phyloP scores from a whole-genome alignment of 225 moss, liverwort and hornwort genomes.

The Ulota crispa region DNA sequence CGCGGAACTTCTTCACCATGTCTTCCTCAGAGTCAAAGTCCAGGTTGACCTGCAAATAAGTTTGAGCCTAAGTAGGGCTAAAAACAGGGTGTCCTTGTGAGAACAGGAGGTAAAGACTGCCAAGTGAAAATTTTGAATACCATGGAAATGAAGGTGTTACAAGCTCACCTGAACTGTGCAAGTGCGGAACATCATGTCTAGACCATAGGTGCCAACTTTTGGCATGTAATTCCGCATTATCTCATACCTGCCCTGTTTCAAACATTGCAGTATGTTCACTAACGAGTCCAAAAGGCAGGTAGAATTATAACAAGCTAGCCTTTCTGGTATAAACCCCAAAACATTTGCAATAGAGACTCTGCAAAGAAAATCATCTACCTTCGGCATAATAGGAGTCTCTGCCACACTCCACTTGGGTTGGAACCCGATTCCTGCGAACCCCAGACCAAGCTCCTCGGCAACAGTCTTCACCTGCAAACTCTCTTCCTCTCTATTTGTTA shows the following conservation, averaged over 20 bases:
- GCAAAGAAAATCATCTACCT: conserved; percentile 47
- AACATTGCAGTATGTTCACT: conserved; percentile 31
- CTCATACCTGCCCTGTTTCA: conserved; percentile 81
- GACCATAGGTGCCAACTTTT: conserved; percentile 68
- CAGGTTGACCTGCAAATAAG: conserved; percentile 77
- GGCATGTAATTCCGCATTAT: conserved; percentile 95
- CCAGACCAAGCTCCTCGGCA: conserved; percentile 76
- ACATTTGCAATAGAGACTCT: conserved; percentile 15
- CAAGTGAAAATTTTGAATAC: background rate
- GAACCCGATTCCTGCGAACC: conserved; percentile 80
- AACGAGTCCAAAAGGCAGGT: conserved; percentile 30
- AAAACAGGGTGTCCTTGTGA: background rate
- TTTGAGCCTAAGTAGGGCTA: background rate
- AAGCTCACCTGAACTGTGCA: conserved; percentile 84
- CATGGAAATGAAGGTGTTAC: background rate
- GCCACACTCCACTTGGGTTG: conserved; percentile 88
- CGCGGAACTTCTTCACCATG: conserved; percentile 89
- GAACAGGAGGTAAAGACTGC: conserved; percentile 4
- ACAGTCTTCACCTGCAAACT: conserved; percentile 76
- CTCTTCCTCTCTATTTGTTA: too few relatives aligned
- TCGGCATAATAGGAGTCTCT: conserved; percentile 76
- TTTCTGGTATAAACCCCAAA: conserved; percentile 34
- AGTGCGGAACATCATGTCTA: conserved; percentile 94
- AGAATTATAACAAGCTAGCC: conserved; percentile 22
- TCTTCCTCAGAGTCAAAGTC: conserved; percentile 96